A percentile compares a stretch with the other conserved stretches of the same genome.
These are phyloP conservation scores for Suillus clintonianus DNA, from an alignment of 768 basidiomycete species.

Conservation along the genomic window DNA sequence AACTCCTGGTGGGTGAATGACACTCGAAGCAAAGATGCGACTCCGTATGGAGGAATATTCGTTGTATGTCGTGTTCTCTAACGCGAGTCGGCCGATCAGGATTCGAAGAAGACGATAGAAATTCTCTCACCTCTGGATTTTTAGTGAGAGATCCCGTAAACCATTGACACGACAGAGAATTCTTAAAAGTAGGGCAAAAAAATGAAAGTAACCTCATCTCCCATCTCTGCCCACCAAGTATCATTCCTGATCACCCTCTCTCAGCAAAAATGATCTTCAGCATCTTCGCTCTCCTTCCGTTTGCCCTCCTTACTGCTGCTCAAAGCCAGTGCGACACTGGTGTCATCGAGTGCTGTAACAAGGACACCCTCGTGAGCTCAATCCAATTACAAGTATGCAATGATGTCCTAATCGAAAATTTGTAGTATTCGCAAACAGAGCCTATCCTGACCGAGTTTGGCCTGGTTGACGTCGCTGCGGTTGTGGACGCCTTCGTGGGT, in stretches of 20 bases:
- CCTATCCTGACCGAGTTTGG: neutral
- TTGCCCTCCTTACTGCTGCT: neutral
- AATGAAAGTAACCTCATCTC: neutral
- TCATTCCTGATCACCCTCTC: neutral
- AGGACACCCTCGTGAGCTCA: neutral
- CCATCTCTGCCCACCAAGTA: neutral
- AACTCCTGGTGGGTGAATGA: neutral
- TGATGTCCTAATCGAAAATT: neutral
- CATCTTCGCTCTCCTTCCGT: neutral
- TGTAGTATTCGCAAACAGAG: neutral
- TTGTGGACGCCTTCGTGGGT: neutral
- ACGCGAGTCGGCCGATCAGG: neutral
- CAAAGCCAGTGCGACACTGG: slow-evolving; percentile 6
- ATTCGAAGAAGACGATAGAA: neutral
- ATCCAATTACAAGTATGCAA: neutral
- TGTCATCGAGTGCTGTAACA: neutral
- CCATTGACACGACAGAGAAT: neutral
- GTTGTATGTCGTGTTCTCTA: neutral
- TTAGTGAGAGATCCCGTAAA: neutral
- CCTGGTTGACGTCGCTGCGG: neutral
- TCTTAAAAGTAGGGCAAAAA: neutral
- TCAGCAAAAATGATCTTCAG: neutral
- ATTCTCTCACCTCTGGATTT: neutral
- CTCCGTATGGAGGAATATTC: neutral
- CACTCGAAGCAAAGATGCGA: neutral